Conservation (phyloP, 495 filamentous ascomycete species). For the Wilcoxina mikolae region DNA sequence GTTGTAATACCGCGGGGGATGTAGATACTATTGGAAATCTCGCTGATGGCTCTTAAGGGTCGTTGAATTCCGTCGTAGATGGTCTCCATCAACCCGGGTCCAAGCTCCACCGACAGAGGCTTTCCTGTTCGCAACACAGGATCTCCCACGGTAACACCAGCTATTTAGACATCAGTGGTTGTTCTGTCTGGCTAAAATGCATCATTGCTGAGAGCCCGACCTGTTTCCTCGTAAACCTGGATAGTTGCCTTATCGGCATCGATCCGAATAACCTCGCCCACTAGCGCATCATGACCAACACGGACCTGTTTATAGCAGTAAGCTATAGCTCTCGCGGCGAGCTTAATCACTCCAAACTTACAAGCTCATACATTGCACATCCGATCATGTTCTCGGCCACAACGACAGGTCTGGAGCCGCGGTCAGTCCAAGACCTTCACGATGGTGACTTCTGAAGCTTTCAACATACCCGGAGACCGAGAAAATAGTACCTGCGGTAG, state of each 20-base stretch:
- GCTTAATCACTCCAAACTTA: conserved; percentile 30
- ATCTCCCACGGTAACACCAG: conserved; percentile 91
- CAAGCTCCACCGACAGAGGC: conserved; percentile 91
- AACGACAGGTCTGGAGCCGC: conserved; percentile 62
- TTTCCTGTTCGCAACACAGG: conserved; percentile 81
- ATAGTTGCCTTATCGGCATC: conserved; percentile 89
- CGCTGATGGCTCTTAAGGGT: conserved; percentile 70
- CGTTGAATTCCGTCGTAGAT: conserved; percentile 99
- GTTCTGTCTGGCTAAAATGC: not conserved
- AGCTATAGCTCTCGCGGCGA: conserved; percentile 9
- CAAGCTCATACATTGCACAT: conserved; percentile 99
- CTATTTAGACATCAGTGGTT: conserved; percentile 34
- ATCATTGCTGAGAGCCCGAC: conserved; percentile 35
- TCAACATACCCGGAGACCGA: conserved; percentile 59
- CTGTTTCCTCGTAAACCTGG: conserved; percentile 98
- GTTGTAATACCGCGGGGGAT: conserved; percentile 90
- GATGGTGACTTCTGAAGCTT: not conserved
- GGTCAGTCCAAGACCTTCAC: not conserved
- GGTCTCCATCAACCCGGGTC: conserved; percentile 93
- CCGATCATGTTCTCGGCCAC: conserved; percentile 97
- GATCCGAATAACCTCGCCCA: conserved; percentile 96
- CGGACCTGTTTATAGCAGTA: conserved; percentile 41
- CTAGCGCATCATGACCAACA: conserved; percentile 77
- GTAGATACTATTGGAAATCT: conserved; percentile 71
- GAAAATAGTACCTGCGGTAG: conserved; percentile 49